Evolutionary conservation across 1,139 yeast genomes (phyloP), one percentile per base, ranked within the genome.

Genomic region (Wickerhamomyces sp.): DNA sequence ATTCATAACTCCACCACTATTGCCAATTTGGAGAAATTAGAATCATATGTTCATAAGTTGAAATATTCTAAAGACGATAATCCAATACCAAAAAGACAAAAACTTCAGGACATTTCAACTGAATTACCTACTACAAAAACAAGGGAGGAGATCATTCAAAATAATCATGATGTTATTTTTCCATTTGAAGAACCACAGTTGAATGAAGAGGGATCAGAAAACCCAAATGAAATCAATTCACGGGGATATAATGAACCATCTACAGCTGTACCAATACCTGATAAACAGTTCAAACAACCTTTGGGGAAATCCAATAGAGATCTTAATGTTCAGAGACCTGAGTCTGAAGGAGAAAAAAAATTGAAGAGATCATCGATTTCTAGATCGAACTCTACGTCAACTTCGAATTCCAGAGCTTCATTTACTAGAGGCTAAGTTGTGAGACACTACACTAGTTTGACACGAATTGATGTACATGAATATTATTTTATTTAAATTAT

Each of bases 181-280:
- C 31, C 38, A 26, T 3, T n/a, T 27, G 9, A 3, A 46, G 29
- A 34, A 15, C 18, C 23, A 18, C 23, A 18, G 23, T 18, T 18
- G 23, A 18, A 18, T 18, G 23, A 18, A 18, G 23, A 18, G 5
- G 23, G 10, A n/a, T n/a, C n/a, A 13, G 15, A n/a, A 11, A n/a
- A 9, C 15, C 35, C 37, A n/a, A 18, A 4, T 14, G 27, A 15
- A 8, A 31, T 18, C 23, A 18, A 18, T 18, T 18, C 23, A 18
- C 23, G 5, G 23, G 23, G 23, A 18, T 18, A 3, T 18, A 18
- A 18, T 18, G 23, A 18, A 18, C 4, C 5, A 10, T 23, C 53
- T 27, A 54, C 63, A 2, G 63, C 62, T 2, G 50, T 61, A 7
- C 65, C 66, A 2, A 49, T 62, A 1, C 64, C 66, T 14, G 66